A percentile compares a stretch with the other conserved stretches of the same genome.
Evolutionary conservation across 192 early-diverging fungal genomes (phyloP).

Genomic region (Coemansia sp.): DNA sequence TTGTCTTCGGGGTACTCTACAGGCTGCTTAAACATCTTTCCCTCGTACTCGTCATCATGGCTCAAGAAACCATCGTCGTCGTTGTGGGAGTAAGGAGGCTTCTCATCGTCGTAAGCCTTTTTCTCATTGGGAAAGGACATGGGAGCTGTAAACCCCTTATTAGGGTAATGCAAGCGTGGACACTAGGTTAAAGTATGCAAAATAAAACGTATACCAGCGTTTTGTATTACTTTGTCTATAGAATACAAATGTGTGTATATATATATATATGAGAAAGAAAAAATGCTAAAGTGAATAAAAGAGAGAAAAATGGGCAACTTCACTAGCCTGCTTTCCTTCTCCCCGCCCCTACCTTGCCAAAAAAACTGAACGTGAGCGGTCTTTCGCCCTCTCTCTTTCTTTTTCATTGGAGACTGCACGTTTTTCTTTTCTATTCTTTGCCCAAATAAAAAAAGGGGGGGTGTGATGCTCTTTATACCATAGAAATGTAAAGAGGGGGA

Average conservation of each 20-base stretch:
- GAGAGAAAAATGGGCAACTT: constrained; percentile 2
- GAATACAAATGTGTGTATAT: neutral
- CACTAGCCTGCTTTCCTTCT: too few relatives aligned
- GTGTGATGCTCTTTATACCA: too few relatives aligned
- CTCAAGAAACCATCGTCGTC: neutral
- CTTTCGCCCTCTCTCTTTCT: too few relatives aligned
- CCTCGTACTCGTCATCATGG: constrained; percentile 2
- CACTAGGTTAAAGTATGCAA: neutral
- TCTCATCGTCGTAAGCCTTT: neutral
- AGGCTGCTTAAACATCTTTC: neutral
- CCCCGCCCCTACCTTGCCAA: too few relatives aligned
- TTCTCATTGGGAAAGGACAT: constrained; percentile 16
- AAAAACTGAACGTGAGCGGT: too few relatives aligned
- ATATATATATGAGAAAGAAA: constrained; percentile 2
- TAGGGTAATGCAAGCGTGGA: too few relatives aligned
- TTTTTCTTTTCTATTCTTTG: neutral
- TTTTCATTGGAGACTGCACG: neutral
- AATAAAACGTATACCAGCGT: neutral
- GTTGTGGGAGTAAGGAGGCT: neutral
- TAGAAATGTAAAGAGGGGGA: too few relatives aligned
- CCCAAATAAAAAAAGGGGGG: neutral
- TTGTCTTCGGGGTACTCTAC: neutral
- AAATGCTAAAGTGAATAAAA: neutral
- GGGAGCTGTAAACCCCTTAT: neutral
- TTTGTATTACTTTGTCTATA: constrained; percentile 3